Conservation (phyloP, 2,329 filamentous ascomycete species). For the Gremmenia infestans region DNA sequence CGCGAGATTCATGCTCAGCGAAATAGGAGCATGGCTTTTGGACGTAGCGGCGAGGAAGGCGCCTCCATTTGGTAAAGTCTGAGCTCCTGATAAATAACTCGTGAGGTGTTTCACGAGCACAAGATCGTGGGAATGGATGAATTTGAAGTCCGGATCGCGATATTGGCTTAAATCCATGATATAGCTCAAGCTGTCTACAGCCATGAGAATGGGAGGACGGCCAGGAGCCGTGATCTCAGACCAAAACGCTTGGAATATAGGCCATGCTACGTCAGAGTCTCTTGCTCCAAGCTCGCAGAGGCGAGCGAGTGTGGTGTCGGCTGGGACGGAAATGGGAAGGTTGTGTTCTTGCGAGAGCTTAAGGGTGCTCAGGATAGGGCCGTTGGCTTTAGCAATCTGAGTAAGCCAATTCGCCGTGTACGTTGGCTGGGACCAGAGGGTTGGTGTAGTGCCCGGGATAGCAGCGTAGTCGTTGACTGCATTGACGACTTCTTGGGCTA, state of each 20-base stretch:
- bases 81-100: slow-evolving; percentile 61
- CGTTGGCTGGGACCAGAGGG: slow-evolving; percentile 70
- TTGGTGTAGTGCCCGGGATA: slow-evolving; percentile 52
- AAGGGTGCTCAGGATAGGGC: slow-evolving; percentile 51
- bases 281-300: slow-evolving; percentile 64
- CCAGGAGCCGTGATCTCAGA: slow-evolving; percentile 60
- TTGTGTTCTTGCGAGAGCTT: slow-evolving; percentile 47
- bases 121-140: slow-evolving; percentile 83
- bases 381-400: slow-evolving; percentile 69
- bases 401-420: slow-evolving; percentile 72
- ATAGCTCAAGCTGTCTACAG: slow-evolving; percentile 74
- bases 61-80: slow-evolving; percentile 64
- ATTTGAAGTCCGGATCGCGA: slow-evolving; percentile 62
- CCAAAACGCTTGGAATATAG: slow-evolving; percentile 77
- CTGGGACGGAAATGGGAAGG: slow-evolving; percentile 54
- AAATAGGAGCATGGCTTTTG: slow-evolving; percentile 61
- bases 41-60: slow-evolving; percentile 71
- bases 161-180: slow-evolving; percentile 78
- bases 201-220: slow-evolving; percentile 58
- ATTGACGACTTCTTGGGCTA: slow-evolving; percentile 76
- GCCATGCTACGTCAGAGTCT: slow-evolving; percentile 74
- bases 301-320: slow-evolving; percentile 57
- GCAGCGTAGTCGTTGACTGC: slow-evolving; percentile 77
- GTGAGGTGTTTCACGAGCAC: slow-evolving; percentile 70
- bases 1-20: slow-evolving; percentile 63